phyloP scores from a whole-genome alignment of 331 rosid species.

The Quercus phellos region DNA sequence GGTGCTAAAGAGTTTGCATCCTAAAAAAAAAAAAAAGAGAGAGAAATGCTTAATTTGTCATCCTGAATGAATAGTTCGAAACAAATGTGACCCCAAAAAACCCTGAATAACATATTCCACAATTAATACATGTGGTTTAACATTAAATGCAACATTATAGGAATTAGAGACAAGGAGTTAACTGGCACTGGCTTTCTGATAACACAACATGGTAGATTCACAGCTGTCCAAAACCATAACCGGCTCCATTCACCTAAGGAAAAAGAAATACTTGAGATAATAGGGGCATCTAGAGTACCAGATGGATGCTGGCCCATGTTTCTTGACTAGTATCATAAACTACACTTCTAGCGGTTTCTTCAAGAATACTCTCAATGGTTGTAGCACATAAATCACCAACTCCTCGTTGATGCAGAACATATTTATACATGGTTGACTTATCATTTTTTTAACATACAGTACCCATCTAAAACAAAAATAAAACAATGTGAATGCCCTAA shows the following conservation, averaged over 20 bases:
- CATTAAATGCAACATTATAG: neutral
- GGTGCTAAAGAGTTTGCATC: neutral
- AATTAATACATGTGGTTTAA: neutral
- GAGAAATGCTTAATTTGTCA: neutral
- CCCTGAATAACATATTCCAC: neutral
- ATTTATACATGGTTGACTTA: neutral
- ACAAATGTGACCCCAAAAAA: neutral
- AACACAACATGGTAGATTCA: neutral
- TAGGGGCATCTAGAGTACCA: neutral
- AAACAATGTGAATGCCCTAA: neutral
- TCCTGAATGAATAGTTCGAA: neutral
- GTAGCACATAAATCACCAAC: neutral
- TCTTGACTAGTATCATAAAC: neutral
- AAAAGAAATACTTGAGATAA: neutral
- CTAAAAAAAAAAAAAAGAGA: neutral
- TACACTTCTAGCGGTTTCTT: neutral
- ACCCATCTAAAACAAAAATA: neutral
- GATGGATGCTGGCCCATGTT: neutral
- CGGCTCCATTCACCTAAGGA: neutral
- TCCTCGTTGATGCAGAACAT: neutral
- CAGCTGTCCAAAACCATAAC: neutral
- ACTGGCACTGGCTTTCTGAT: neutral
- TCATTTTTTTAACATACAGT: neutral
- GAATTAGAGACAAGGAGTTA: neutral
- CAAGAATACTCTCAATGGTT: neutral